These are phyloP conservation scores for Circinella umbellata DNA, from an alignment of 371 early-diverging fungal genomes.

Conservation along the genomic window DNA sequence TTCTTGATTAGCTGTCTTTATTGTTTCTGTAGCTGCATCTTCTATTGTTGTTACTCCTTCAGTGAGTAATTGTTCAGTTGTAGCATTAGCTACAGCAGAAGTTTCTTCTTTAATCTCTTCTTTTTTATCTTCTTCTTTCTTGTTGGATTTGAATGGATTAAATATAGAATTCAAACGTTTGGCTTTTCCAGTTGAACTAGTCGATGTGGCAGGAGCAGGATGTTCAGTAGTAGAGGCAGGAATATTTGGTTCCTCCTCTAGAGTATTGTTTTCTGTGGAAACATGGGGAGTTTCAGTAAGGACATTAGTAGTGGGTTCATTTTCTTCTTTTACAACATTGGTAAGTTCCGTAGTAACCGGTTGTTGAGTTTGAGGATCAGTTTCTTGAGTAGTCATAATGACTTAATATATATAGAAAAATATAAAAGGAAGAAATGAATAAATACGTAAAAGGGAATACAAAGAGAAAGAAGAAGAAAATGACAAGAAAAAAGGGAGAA, in stretches of 20 bases:
- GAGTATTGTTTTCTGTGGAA: not conserved
- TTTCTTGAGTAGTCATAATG: constrained; percentile 4
- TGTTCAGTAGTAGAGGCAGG: not conserved
- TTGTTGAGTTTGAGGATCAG: not conserved
- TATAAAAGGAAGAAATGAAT: no score
- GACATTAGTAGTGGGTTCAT: not conserved
- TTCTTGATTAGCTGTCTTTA: constrained; percentile 5
- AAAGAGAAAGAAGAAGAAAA: not conserved
- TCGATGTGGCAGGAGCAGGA: constrained; percentile 5
- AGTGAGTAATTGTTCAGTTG: not conserved
- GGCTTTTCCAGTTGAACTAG: constrained; percentile 1
- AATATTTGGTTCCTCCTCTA: not conserved
- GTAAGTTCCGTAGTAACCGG: not conserved
- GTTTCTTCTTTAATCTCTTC: not conserved
- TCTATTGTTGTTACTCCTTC: not conserved
- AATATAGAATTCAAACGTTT: constrained; percentile 2
- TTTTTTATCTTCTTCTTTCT: not conserved
- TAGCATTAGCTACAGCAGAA: not conserved
- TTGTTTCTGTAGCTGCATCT: not conserved
- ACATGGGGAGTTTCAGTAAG: not conserved
- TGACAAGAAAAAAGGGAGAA: not conserved
- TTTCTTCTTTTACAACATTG: not conserved
- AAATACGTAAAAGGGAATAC: no score
- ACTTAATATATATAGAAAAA: no score
- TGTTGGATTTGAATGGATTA: constrained; percentile 7